phyloP scores from a whole-genome alignment of 2,329 filamentous ascomycete genomes.

The Scedosporium apiospermum region DNA sequence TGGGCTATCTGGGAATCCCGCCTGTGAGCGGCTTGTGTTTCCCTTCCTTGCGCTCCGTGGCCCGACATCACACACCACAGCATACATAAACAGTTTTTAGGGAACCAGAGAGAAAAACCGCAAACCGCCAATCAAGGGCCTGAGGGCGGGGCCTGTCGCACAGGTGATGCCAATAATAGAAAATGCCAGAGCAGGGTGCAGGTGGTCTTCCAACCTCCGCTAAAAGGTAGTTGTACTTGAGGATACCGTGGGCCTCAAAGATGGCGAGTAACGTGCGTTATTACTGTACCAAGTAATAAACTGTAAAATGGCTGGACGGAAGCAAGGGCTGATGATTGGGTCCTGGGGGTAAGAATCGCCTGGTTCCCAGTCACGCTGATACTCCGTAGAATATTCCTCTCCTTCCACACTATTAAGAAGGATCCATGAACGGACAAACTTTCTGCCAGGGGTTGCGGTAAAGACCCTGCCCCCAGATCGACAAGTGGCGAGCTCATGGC shows the following conservation, averaged over 20 bases:
- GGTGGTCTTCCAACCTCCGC: background rate
- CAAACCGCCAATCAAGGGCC: background rate
- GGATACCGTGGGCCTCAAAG: background rate
- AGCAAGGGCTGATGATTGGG: background rate
- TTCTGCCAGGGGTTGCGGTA: background rate
- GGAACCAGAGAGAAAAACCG: background rate
- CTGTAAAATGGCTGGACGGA: no score
- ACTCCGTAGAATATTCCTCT: background rate
- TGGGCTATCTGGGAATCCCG: background rate
- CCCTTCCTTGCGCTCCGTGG: background rate
- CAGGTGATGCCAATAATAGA: constrained; percentile 1
- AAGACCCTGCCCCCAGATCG: background rate
- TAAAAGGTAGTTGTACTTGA: background rate
- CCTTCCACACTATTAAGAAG: background rate
- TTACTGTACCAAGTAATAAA: background rate
- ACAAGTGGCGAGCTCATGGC: background rate
- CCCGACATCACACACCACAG: background rate
- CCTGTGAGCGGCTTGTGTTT: background rate
- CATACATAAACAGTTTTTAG: background rate
- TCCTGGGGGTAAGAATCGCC: background rate
- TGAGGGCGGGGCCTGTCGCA: background rate
- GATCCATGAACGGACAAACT: background rate
- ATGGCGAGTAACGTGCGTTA: background rate
- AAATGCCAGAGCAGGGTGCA: background rate
- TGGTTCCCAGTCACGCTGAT: background rate